Evolutionary conservation across 352 stramenopile genomes (phyloP), one percentile per base, ranked within the genome.

Genomic region (Pythium pectinolyticum): DNA sequence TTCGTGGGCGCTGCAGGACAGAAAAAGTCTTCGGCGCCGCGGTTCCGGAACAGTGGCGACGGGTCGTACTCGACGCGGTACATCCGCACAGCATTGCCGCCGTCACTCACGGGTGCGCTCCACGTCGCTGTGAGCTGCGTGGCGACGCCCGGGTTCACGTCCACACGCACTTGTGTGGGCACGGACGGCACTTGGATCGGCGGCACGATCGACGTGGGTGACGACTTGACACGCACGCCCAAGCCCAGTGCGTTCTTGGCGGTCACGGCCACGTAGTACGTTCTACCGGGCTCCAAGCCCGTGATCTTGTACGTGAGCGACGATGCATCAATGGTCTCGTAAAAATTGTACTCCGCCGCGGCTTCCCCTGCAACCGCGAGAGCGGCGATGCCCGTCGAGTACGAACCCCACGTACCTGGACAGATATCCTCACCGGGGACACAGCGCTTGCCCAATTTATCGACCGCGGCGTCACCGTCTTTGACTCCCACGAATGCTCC

Each of bases 251-350:
- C 69, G 71, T 98, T 98, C 34, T 95, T 86, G 7, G 90, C 93
- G 8, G 89, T 82, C 31, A 98, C 87, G 2, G 84, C 69, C 15
- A 97, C 82, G 40, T 87, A 92, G 61, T 97, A 98, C 17, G 80
- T 66, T 27, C 78, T 67, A 0, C 92, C 93, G 3, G 90, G 66
- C 15, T 68, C 75, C 12, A 98, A 74, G 3, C 73, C 74, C 14
- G 77, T 63, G 55, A 97, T 88, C 3, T 74, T 85, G 60, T 95
- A 90, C 14, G 66, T 86, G 11, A 85, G 39, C 15, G 84, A 72
- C 15, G 57, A 75, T 25, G 79, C 73, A 53, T 83, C 75, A 12
- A 84, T 78, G 1, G 75, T 93, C 54, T 94, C 72, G 66, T 90
- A 95, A 55, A 80, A 86, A 11, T 73, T 66, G 27, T 93, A 95